Conservation (phyloP, 2,329 filamentous ascomycete genomes). For the Paracoccidioides lutzii region DNA sequence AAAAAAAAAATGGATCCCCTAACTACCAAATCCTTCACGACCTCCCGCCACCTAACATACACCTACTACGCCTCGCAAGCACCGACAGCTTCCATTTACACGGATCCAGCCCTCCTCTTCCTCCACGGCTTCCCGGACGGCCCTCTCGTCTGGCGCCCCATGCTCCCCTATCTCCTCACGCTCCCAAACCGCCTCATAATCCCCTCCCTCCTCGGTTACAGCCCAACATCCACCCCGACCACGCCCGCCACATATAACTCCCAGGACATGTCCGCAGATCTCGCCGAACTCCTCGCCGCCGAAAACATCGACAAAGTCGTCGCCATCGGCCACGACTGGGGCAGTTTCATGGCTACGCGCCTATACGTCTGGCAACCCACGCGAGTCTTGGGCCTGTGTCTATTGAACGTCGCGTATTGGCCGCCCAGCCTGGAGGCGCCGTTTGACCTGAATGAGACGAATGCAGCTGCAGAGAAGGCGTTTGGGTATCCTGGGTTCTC, state of each 20-base stretch:
- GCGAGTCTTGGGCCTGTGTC: neutral
- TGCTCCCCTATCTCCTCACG: neutral
- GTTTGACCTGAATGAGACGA: neutral
- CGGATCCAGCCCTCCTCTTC: neutral
- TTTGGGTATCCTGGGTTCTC: neutral
- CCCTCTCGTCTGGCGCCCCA: neutral
- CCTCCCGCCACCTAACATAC: neutral
- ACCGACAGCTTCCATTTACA: neutral
- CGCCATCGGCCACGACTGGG: conserved; percentile 2
- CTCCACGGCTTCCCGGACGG: neutral
- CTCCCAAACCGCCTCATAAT: neutral
- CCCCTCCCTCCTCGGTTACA: neutral
- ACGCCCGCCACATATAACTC: neutral
- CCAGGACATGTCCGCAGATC: neutral
- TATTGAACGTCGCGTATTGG: neutral
- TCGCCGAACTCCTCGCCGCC: neutral
- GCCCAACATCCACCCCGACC: neutral
- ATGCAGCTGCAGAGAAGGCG: neutral
- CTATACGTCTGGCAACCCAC: neutral
- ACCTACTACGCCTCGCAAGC: neutral
- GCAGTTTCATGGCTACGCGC: neutral
- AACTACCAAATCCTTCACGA: neutral
- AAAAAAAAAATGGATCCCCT: neutral
- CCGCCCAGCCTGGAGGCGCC: neutral
- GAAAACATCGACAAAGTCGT: neutral